Conservation (phyloP, 768 basidiomycete genomes). For the Mycena amicta region DNA sequence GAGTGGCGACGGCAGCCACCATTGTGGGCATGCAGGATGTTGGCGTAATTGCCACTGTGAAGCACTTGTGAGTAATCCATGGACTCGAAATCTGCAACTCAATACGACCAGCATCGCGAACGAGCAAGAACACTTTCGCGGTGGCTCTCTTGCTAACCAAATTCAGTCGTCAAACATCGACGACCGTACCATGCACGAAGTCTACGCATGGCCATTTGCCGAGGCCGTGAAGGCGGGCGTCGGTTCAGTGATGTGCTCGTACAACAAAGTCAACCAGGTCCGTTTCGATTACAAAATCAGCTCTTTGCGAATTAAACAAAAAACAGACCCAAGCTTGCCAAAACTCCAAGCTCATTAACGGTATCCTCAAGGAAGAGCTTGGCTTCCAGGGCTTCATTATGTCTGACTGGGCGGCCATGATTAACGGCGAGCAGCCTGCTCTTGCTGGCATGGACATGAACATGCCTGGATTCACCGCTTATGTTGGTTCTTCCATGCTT, state of each 20-base stretch:
- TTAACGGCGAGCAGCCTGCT: constrained; percentile 18
- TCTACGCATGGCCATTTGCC: constrained; percentile 30
- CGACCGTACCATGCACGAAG: constrained; percentile 42
- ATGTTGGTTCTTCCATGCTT: not conserved
- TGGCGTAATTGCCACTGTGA: constrained; percentile 43
- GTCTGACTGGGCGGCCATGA: constrained; percentile 52
- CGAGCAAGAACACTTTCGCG: constrained; percentile 29
- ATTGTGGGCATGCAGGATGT: constrained; percentile 39
- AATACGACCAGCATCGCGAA: constrained; percentile 20
- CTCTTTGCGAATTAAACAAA: not conserved
- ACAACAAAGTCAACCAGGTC: constrained; percentile 36
- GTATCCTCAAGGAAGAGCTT: constrained; percentile 47
- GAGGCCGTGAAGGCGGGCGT: constrained; percentile 37
- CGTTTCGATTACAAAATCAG: not conserved
- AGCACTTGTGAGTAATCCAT: constrained; percentile 29
- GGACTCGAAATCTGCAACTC: not conserved
- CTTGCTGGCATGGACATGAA: constrained; percentile 23
- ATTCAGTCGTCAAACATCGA: constrained; percentile 39
- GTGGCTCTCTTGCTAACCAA: constrained; percentile 11
- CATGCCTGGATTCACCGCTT: constrained; percentile 11
- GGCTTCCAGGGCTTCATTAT: constrained; percentile 41
- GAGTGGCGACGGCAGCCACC: constrained; percentile 41
- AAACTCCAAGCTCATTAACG: constrained; percentile 41
- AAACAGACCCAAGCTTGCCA: constrained; percentile 44
- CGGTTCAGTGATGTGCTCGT: constrained; percentile 30